These are phyloP conservation scores for Decorospora gaudefroyi DNA, from an alignment of 2,329 filamentous ascomycete species.

Conservation along the genomic window DNA sequence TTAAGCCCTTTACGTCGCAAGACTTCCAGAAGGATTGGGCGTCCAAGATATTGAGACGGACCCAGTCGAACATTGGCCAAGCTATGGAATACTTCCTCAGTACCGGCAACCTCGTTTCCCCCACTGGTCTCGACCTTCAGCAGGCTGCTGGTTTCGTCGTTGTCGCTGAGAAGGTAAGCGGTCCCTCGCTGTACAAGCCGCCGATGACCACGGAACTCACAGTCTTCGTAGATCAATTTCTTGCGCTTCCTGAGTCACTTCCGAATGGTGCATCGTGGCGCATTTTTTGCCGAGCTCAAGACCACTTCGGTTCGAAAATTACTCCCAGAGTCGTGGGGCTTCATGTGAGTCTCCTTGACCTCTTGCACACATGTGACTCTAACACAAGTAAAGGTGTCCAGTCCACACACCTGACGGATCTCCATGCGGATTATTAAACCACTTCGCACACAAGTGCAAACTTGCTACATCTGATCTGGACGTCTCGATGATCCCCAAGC, in stretches of 20 bases:
- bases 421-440: constrained; percentile 92
- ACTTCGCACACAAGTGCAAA: constrained; percentile 92
- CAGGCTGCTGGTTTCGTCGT: constrained; percentile 95
- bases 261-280: constrained; percentile 97
- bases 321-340: constrained; percentile 96
- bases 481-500: constrained; percentile 71
- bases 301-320: constrained; percentile 96
- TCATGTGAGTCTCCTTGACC: constrained; percentile 58
- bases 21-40: constrained; percentile 80
- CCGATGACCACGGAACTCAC: no score
- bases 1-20: constrained; percentile 69
- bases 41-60: constrained; percentile 73
- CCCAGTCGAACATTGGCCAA: constrained; percentile 86
- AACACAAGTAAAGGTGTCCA: constrained; percentile 63
- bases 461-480: constrained; percentile 78
- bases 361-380: not conserved
- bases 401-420: constrained; percentile 96
- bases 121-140: constrained; percentile 90
- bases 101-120: constrained; percentile 89
- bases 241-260: constrained; percentile 98
- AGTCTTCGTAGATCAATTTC: constrained; percentile 99
- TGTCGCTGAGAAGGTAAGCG: constrained; percentile 72
- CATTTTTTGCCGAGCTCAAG: constrained; percentile 97
- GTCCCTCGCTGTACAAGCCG: not conserved
- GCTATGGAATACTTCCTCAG: constrained; percentile 93